A percentile compares a stretch with the other conserved stretches of the same genome.
Conservation (phyloP, 2,329 filamentous ascomycete species). For the Penicillium occitanis region DNA sequence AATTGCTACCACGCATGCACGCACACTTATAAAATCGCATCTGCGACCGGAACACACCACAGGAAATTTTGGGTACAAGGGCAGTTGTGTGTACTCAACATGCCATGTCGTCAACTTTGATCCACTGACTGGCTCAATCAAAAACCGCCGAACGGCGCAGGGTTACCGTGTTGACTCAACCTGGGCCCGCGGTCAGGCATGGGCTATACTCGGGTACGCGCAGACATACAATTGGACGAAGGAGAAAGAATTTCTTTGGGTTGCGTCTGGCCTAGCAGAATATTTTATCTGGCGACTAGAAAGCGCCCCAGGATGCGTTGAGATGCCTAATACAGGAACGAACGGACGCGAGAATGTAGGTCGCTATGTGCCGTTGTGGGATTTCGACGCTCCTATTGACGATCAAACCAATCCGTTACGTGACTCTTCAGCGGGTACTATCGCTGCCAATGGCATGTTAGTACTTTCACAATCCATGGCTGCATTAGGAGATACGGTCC, state of each 20-base stretch:
- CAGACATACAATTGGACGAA: slow-evolving; percentile 45
- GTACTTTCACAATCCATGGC: slow-evolving; percentile 36
- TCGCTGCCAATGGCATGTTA: slow-evolving; percentile 45
- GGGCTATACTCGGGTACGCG: slow-evolving; percentile 33
- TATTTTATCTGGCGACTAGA: background rate
- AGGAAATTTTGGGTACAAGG: background rate
- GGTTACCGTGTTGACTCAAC: slow-evolving; percentile 27
- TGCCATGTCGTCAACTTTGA: background rate
- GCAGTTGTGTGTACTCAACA: background rate
- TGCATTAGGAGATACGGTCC: slow-evolving; percentile 4
- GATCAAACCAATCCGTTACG: slow-evolving; percentile 29
- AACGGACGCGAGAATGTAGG: slow-evolving; percentile 24
- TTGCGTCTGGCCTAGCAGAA: background rate
- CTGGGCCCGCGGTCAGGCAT: slow-evolving; percentile 30
- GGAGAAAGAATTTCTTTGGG: slow-evolving; percentile 29
- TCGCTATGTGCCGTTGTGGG: slow-evolving; percentile 36
- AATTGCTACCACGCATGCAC: slow-evolving; percentile 42
- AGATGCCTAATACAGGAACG: slow-evolving; percentile 13
- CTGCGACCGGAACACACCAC: background rate
- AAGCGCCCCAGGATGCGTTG: background rate
- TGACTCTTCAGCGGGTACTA: slow-evolving; percentile 43
- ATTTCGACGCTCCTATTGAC: slow-evolving; percentile 41
- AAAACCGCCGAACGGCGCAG: slow-evolving; percentile 26
- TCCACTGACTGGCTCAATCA: slow-evolving; percentile 15
- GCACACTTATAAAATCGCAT: slow-evolving; percentile 32